Evolutionary conservation across 345 rosid genomes (phyloP), one percentile per base, ranked within the genome.

Genomic region (Populus euphratica): DNA sequence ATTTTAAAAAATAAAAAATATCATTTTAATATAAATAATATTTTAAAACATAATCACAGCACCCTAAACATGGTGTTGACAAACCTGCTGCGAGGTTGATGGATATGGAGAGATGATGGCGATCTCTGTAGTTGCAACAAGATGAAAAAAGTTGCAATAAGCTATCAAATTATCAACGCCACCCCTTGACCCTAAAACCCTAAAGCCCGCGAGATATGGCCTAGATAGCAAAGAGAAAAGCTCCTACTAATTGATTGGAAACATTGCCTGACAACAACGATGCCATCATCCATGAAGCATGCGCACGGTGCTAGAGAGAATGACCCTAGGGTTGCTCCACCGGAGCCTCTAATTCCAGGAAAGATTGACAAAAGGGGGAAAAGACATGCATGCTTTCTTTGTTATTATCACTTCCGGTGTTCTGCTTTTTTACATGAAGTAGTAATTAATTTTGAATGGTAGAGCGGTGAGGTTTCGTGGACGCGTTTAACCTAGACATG

Each of bases 231-330:
- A 9, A 11, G 29, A 59, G 38, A 39, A 66, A 31, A 59, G 23
- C 64, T 59, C 54, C 59, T 35, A 41, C 79, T 5, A 8, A 69
- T 71, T 41, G 76, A 79, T 85, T 67, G 68, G 65, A 83, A 59
- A 80, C 81, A 69, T 80, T 77, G 70, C 82, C 80, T 79, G 84
- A 81, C 86, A 81, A 81, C 86, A 81, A 83, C 77, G 74, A 64
- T 82, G 73, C 82, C 89, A 83, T 69, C 77, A 54, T 86, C 83
- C 56, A 81, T 25, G 70, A 70, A 77, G 86, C 92, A 89, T 78
- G 92, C 86, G 90, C 77, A 74, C 35, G 79, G 72, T 77, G 67
- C 70, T 66, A 61, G 72, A 36, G 27, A 27, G 65, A 70, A 64
- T 14, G 67, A 21, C 49, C 27, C 20, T 11, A n/a, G 9, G 25